Evolutionary conservation across 805 yeast species (phyloP), one percentile per base, ranked within the genome.

Genomic region (Starmerella davenportii): DNA sequence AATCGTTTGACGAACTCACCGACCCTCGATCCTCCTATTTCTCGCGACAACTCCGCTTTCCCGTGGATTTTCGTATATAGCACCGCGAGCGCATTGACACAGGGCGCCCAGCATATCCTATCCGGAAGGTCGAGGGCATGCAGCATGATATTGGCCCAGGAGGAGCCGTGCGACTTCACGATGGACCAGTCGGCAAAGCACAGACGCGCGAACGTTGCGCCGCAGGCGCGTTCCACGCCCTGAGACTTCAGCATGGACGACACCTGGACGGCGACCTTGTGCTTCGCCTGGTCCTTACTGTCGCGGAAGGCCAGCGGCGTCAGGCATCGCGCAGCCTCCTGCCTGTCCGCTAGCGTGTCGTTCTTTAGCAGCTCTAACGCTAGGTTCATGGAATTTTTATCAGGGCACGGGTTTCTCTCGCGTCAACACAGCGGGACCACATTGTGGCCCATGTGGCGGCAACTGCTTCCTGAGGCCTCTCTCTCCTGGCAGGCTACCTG

Each of bases 21-120:
- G 41, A 87, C 61, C 48, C 75, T 75, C 5, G 95, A 92, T 2
- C 93, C 79, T 40, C 82, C 65, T 7, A 78, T 62, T 52, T 84
- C 94, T 53, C 95, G 69, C 2, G 87, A 76, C 31, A 87, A 64
- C 1, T 84, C 75, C 1, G 93, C 81, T 52, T 84, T 84, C 2
- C 82, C 87, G 52, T 79, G 70, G 41, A 52, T 51, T 8, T 37
- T 36, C 13, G 39, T 21, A 23, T 53, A 50, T 44, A 58, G 30
- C 43, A 38, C 36, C 2, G 43, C 21, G 14, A 58, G 43, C 3
- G 59, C 51, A 28, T 43, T 34, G 16, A 58, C 48, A 5, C 52
- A 50, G 25, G 54, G 51, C 21, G 37, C 42, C 46, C 61, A 53
- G 40, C 55, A 52, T 3, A 56, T 45, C 5, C 52, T 47, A 20